Base-by-base conservation (phyloP, 768 basidiomycete genomes). In the Rhodocollybia butyracea region DNA sequence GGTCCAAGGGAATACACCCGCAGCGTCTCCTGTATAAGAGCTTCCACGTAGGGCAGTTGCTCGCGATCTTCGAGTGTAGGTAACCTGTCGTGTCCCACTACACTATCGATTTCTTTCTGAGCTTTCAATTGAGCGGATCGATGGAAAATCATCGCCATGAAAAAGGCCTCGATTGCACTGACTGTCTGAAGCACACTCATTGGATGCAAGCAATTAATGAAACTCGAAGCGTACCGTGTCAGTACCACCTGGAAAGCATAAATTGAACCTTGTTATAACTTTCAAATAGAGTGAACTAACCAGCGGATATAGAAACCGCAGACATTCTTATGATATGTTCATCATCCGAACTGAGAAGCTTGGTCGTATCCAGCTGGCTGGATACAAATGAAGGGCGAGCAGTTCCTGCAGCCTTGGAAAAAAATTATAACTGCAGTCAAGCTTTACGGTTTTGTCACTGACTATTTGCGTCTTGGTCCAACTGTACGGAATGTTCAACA, bases 401-500 rank as follows among this genome's bases (percentile, higher is more conserved):
- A 2, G 51, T 29, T 3, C 6, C 24, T 3, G 38, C 51, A 17
- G 22, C 15, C 5, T 34, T 47, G 38, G 40, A 29, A 45, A 15
- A 19, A 45, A 45, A 45, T 29, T 30, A 22, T 51, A 22, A 32
- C 34, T 50, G 17, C 32, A 34, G 19, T 50, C 36, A 30, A 21
- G 21, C 47, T 34, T 50, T 32, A 12, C n/a, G 11, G 17, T 31
- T 71, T 22, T 29, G 12, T 45, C 3, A 8, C 43, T 45, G 26
- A 76, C 76, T 52, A 76, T 57, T 12, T 60, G 40, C 11, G 50
- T 42, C 50, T 72, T 71, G 1, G 69, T 66, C n/a, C 64, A 62
- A 5, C 53, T 56, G 46, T 70, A 78, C 0, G 76, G 76, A 13
- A 63, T 55, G 5, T 76, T 68, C 51, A 62, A 62, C 71, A 68